These are phyloP conservation scores for Chrysoporthe cubensis DNA, from an alignment of 2,329 filamentous ascomycete species.

Conservation along the genomic window DNA sequence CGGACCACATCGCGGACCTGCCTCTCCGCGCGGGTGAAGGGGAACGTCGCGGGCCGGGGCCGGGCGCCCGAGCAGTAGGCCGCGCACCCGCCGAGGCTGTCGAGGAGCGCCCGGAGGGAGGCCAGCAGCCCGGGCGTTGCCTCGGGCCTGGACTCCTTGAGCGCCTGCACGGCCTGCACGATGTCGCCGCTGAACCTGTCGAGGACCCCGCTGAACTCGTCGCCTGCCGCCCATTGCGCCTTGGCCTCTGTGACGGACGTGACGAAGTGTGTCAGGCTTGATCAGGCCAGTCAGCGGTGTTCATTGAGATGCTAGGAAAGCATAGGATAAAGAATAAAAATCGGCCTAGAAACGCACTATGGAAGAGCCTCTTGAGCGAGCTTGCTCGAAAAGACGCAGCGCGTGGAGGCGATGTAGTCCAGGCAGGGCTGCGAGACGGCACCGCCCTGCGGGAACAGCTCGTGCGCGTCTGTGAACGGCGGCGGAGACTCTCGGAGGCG, in stretches of 20 bases:
- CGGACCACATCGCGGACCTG: constrained; percentile 38
- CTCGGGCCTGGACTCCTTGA: constrained; percentile 39
- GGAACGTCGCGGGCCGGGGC: constrained; percentile 29
- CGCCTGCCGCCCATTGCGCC: constrained; percentile 33
- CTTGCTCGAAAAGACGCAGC: constrained; percentile 44
- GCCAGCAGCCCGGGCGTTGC: constrained; percentile 30
- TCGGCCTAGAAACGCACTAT: constrained; percentile 33
- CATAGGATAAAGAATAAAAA: background rate
- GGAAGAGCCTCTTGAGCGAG: constrained; percentile 37
- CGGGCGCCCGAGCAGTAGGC: constrained; percentile 32
- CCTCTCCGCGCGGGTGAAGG: constrained; percentile 35
- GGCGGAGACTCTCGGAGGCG: constrained; percentile 35
- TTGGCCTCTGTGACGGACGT: constrained; percentile 29
- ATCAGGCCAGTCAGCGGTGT: constrained; percentile 15
- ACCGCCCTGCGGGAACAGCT: constrained; percentile 35
- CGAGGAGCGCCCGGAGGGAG: constrained; percentile 30
- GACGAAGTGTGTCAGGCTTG: constrained; percentile 36
- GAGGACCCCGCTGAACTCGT: constrained; percentile 33
- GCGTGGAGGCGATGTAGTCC: constrained; percentile 38
- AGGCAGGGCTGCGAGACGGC: constrained; percentile 33
- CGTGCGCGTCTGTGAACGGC: constrained; percentile 28
- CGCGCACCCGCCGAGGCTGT: constrained; percentile 32
- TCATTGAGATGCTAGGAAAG: background rate
- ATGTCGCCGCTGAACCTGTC: constrained; percentile 40
- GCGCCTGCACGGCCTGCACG: constrained; percentile 42